Evolutionary conservation across 257 asterid species (phyloP).

Genomic region (Eustoma russellianum): DNA sequence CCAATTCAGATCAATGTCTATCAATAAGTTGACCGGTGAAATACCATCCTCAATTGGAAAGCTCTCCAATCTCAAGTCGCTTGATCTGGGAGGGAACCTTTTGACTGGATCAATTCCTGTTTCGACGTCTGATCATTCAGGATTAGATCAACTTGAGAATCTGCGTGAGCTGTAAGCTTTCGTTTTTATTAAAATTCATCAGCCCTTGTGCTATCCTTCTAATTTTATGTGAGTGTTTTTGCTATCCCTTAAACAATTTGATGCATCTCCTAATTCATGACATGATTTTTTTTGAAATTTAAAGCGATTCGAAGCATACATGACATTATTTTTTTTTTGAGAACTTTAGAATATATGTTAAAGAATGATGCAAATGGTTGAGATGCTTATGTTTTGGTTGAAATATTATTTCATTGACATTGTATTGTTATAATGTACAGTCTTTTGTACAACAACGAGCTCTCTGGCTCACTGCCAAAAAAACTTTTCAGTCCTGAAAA

Average conservation of each 20-base stretch:
- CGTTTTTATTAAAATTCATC: background rate
- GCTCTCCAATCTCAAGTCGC: slow-evolving; percentile 80
- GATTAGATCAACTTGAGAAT: slow-evolving; percentile 72
- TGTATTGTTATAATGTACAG: slow-evolving; percentile 22
- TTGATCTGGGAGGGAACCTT: slow-evolving; percentile 80
- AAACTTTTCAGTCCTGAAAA: slow-evolving; percentile 56
- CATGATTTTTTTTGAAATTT: no score
- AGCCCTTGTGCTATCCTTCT: background rate
- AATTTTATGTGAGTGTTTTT: slow-evolving; percentile 12
- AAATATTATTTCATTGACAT: no score
- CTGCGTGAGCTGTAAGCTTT: slow-evolving; percentile 80
- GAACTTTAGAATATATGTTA: no score
- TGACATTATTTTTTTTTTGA: no score
- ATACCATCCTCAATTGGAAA: slow-evolving; percentile 82
- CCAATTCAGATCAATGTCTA: slow-evolving; percentile 65
- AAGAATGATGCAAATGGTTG: no score
- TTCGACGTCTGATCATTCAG: slow-evolving; percentile 50
- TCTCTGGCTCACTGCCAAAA: slow-evolving; percentile 65
- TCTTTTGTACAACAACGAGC: slow-evolving; percentile 84
- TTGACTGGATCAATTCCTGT: slow-evolving; percentile 72
- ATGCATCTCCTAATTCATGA: no score
- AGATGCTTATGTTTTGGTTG: no score
- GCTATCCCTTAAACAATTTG: no score
- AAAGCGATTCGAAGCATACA: no score
- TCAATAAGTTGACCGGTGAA: slow-evolving; percentile 74